A percentile compares a stretch with the other conserved stretches of the same genome.
Evolutionary conservation across 2,329 filamentous ascomycete genomes (phyloP).

Genomic region (Coniochaeta sp.): DNA sequence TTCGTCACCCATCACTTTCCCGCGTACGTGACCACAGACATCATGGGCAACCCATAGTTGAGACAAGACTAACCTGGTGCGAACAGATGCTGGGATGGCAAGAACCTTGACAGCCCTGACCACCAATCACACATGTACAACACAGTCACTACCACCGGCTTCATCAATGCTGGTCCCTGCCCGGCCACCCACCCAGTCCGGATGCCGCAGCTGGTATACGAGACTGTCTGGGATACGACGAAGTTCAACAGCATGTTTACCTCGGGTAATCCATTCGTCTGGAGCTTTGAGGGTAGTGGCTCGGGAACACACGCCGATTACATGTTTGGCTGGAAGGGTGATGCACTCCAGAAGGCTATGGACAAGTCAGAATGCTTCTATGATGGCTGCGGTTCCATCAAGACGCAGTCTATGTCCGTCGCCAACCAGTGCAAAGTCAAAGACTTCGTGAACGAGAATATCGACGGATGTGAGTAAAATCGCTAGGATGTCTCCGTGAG

Average conservation of each 20-base stretch:
- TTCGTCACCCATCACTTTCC: slow-evolving; percentile 14
- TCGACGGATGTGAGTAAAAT: slow-evolving; percentile 19
- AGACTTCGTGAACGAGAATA: slow-evolving; percentile 20
- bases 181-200: slow-evolving; percentile 9
- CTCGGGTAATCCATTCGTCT: slow-evolving; percentile 6
- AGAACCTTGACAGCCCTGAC: slow-evolving; percentile 11
- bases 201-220: slow-evolving; percentile 9
- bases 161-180: slow-evolving; percentile 5
- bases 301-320: slow-evolving; percentile 6
- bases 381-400: slow-evolving; percentile 23
- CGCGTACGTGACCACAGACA: slow-evolving; percentile 4
- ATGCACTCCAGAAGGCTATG: slow-evolving; percentile 5
- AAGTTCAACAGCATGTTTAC: slow-evolving; percentile 13
- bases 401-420: slow-evolving; percentile 19
- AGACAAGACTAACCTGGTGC: neutral
- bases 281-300: slow-evolving; percentile 8
- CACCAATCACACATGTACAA: slow-evolving; percentile 12
- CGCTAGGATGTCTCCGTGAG: neutral
- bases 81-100: slow-evolving; percentile 10
- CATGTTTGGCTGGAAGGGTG: slow-evolving; percentile 8
- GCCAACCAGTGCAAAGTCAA: slow-evolving; percentile 22
- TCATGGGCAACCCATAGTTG: no score
- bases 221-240: slow-evolving; percentile 9
- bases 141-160: slow-evolving; percentile 8
- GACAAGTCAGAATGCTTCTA: slow-evolving; percentile 27